Evolutionary conservation across 805 yeast genomes (phyloP).

Genomic region (Komagataella phaffii): DNA sequence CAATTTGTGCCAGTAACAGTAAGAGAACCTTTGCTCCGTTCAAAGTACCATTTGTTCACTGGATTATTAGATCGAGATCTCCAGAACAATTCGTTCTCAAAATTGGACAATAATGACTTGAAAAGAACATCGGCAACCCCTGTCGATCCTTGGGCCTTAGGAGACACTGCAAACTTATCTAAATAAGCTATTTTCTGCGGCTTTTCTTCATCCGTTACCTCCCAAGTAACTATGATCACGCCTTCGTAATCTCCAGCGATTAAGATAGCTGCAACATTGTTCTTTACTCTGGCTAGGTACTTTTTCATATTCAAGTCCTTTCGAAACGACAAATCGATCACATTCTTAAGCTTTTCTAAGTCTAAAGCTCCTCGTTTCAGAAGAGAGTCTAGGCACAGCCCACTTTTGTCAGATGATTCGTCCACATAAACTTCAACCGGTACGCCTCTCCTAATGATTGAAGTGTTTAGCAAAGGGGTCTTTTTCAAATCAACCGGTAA

Average conservation of each 20-base stretch:
- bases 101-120: conserved; percentile 58
- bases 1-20: conserved; percentile 24
- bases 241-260: conserved; percentile 94
- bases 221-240: conserved; percentile 87
- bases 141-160: conserved; percentile 75
- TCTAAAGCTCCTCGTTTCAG: conserved; percentile 30
- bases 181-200: conserved; percentile 49
- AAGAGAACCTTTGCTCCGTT: conserved; percentile 65
- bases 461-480: conserved; percentile 57
- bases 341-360: conserved; percentile 36
- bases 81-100: conserved; percentile 74
- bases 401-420: conserved; percentile 16
- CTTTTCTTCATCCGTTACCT: conserved; percentile 17
- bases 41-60: conserved; percentile 96
- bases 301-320: conserved; percentile 49
- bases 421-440: conserved; percentile 30
- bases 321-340: conserved; percentile 74
- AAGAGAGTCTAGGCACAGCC: conserved; percentile 25
- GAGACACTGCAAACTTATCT: conserved; percentile 88
- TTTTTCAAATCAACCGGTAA: conserved; percentile 52
- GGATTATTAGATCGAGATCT: conserved; percentile 79
- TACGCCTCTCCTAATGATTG: conserved; percentile 69
- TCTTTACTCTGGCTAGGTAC: conserved; percentile 54
- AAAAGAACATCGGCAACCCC: conserved; percentile 91
- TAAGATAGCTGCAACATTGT: conserved; percentile 60